Evolutionary conservation across 2,329 filamentous ascomycete species (phyloP), one percentile per base, ranked within the genome.

Genomic region (Pezicula neosporulosa): DNA sequence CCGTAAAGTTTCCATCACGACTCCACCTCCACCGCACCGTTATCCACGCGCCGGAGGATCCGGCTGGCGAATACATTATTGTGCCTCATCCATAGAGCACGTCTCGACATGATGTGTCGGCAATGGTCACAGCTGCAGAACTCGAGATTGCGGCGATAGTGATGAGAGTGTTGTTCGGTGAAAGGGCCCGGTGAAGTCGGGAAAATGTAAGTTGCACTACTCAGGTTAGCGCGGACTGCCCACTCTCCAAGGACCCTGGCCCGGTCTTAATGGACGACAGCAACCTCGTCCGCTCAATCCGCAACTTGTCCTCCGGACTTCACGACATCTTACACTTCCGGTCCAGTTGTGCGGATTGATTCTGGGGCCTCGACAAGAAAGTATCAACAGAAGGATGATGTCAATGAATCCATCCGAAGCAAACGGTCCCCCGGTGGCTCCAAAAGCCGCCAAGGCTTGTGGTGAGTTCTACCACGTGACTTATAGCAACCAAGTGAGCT

Each of bases 391-490:
- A 47, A 38, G 16, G 12, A 48, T 39, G 37, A 27, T 21, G 27
- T 43, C 47, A 7, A 35, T 42, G 38, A 41, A 42, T 21, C 21
- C 24, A 33, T 13, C 47, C 36, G 13, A 27, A 41, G 41, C 21
- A 30, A 30, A 38, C 37, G 18, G 36, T 50, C 15, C 28, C 16
- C 13, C 47, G 1, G 42, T 27, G 9, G 21, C 42, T 15, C 42
- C 41, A 10, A 47, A 48, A 21, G 44, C 49, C 12, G 36, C 33
- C 15, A 50, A 51, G 24, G 49, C 49, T 9, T 51, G 49, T 19
- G n/a, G 49, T 51, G 24, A 51, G 49, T 42, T 10, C n/a, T 12
- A 16, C 21, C 24, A 12, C 37, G 18, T 21, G 18, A 12, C 13
- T 21, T 15, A 4, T 2, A 7, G 15, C 13, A 12, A n/a, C 10